Evolutionary conservation across 257 asterid species (phyloP), one percentile per base, ranked within the genome.

Genomic region (Nicotiana sylvestris): DNA sequence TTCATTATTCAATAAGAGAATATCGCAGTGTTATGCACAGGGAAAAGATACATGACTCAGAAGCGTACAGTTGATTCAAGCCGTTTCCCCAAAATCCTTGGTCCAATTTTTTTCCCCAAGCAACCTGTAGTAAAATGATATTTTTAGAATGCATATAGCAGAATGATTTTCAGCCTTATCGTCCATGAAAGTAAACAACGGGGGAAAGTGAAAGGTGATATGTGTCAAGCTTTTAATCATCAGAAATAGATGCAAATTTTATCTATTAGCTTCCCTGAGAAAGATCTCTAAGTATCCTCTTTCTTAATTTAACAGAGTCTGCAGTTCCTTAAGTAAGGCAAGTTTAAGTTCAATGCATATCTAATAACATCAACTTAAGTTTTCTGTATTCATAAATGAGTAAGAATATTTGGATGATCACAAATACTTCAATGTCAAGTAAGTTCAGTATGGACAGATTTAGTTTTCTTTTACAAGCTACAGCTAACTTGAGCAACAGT

Each of bases 71-170:
- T 82, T 68, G 96, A 27, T 81, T 94, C 95, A 76, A 32, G 87
- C 77, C 91, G 85, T 89, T 89, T 85, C 85, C 95, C 90, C 80
- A 92, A 84, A 81, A 91, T 86, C 82, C 91, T 86, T 82, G 98
- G 98, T 81, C 92, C 91, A 77, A 92, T 81, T 82, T 76, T 91
- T 81, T 92, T 90, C 21, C 94, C 89, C 85, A 91, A 77, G 90
- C 96, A 93, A 61, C 97, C 97, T 93, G 62, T 86, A 82, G 51
- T 61, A 30, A 5, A 39, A 13, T 29, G 66, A 30, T 1, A 55
- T 9, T 30, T 25, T 64, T 5, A 65, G 21, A 82, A 87, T 80
- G 81, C 81, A 39, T 56, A 81, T 81, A 61, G 27, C 62, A 39
- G 77, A 69, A 37, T 1, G 11, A 37, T 9, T 35, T 68, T 68